These are phyloP conservation scores for Serpula lacrymans DNA, from an alignment of 768 basidiomycete species.

Conservation along the genomic window DNA sequence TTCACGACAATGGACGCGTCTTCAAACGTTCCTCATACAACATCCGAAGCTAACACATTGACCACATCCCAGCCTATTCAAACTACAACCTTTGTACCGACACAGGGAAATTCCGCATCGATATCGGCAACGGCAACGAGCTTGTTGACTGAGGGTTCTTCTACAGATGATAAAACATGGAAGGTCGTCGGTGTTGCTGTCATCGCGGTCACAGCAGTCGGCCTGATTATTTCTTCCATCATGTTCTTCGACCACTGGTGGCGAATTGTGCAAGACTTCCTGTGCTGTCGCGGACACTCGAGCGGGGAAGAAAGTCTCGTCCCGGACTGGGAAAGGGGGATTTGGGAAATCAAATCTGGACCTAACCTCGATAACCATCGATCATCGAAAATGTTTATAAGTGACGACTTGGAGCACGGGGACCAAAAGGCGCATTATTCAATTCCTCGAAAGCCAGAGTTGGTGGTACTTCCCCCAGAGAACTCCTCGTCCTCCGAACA, in stretches of 20 bases:
- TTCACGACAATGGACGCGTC: no score
- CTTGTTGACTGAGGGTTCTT: constrained; percentile 23
- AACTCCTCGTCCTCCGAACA: constrained; percentile 10
- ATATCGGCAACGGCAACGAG: no score
- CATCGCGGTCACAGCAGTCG: constrained; percentile 59
- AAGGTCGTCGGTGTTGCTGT: constrained; percentile 68
- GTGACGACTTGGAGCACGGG: neutral
- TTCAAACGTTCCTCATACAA: no score
- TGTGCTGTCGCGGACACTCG: constrained; percentile 35
- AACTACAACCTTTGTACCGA: neutral
- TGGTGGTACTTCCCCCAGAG: constrained; percentile 6
- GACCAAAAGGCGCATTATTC: neutral
- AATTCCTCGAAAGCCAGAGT: constrained; percentile 4
- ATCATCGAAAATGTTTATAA: constrained; percentile 1
- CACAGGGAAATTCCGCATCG: neutral
- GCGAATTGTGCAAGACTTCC: constrained; percentile 52
- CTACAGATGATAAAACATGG: constrained; percentile 52
- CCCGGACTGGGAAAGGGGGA: constrained; percentile 60
- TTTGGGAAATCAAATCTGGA: constrained; percentile 51
- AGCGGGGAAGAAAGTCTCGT: constrained; percentile 51
- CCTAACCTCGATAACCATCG: constrained; percentile 4
- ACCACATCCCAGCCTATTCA: no score
- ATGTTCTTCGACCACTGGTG: constrained; percentile 74
- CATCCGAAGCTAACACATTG: no score
- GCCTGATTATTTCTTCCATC: constrained; percentile 48